Evolutionary conservation across 179 eudicot species (phyloP), one percentile per base, ranked within the genome.

Genomic region (Corrigiola litoralis): DNA sequence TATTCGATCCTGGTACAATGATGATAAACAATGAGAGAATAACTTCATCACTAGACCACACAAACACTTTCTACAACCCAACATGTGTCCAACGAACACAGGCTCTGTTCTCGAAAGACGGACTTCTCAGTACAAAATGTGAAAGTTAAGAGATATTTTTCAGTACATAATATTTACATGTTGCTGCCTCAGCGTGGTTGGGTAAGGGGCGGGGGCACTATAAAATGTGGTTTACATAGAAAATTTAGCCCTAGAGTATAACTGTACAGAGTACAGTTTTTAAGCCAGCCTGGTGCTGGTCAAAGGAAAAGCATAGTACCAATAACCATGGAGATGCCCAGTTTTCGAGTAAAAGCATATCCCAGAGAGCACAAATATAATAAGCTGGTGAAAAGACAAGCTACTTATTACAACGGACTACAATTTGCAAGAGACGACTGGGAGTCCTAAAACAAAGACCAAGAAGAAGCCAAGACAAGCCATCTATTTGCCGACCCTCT

Each of bases 1-100:
- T 25, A 92, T 92, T 23, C 98, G 87, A 70, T 92, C 98, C 98
- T 92, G 80, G 2, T 6, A 67, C 7, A 51, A 55, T 21, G 29
- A 61, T 24, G 24, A 31, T 11, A 31, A 28, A 8, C 33, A 11
- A 65, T 38, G 14, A 32, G 20, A 47, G 27, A 9, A 18, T 11
- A 28, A 21, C 17, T 38, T 25, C 25, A 58, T n/a, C 53, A 63
- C 3, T 62, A 17, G 23, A 32, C 52, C 13, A 61, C 21, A 55
- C 45, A 29, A 61, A 46, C 61, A 62, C 23, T 3, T n/a, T 4
- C 8, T 37, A 10, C 14, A 37, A 28, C 20, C 21, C 31, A 36
- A 37, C 49, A 10, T 67, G 20, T 20, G 31, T 20, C 23, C 24
- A 51, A 31, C 31, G 55, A 42, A 6, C 14, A 3, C 37, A 41